These are phyloP conservation scores for Penicillium sp. DNA, from an alignment of 2,329 filamentous ascomycete species.

Conservation along the genomic window DNA sequence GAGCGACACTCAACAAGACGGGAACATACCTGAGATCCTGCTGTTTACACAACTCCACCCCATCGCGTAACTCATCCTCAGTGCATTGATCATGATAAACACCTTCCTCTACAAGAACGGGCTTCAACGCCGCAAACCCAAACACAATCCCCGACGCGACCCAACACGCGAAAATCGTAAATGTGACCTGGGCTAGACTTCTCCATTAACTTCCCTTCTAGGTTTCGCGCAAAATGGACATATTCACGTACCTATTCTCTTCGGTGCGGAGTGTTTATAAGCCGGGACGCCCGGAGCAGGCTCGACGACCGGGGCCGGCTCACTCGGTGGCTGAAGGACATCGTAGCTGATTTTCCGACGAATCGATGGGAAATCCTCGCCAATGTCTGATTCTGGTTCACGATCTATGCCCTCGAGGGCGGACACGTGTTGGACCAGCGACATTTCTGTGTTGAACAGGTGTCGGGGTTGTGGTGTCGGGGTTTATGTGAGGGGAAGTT, in stretches of 20 bases:
- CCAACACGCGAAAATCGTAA: constrained; percentile 70
- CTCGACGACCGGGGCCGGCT: constrained; percentile 36
- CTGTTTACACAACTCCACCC: constrained; percentile 55
- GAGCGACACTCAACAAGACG: neutral
- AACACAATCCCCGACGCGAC: constrained; percentile 78
- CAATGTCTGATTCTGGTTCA: constrained; percentile 30
- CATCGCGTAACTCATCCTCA: constrained; percentile 49
- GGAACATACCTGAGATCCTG: constrained; percentile 54
- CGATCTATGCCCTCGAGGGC: constrained; percentile 50
- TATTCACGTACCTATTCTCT: constrained; percentile 34
- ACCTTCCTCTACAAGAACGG: constrained; percentile 70
- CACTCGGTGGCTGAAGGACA: constrained; percentile 42
- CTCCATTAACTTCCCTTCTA: constrained; percentile 3
- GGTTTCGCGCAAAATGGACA: constrained; percentile 14
- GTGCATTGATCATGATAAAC: constrained; percentile 68
- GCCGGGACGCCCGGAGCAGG: constrained; percentile 46
- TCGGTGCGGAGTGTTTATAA: constrained; percentile 49
- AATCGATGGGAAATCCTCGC: constrained; percentile 19
- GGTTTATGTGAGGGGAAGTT: neutral
- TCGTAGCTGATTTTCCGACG: constrained; percentile 39
- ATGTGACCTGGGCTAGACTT: constrained; percentile 56
- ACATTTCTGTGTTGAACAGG: constrained; percentile 40
- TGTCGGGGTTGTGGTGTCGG: neutral
- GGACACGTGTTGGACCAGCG: constrained; percentile 53
- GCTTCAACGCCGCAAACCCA: constrained; percentile 82